phyloP scores from a whole-genome alignment of 805 yeast species.

The Yamadazyma paraphyllophila region DNA sequence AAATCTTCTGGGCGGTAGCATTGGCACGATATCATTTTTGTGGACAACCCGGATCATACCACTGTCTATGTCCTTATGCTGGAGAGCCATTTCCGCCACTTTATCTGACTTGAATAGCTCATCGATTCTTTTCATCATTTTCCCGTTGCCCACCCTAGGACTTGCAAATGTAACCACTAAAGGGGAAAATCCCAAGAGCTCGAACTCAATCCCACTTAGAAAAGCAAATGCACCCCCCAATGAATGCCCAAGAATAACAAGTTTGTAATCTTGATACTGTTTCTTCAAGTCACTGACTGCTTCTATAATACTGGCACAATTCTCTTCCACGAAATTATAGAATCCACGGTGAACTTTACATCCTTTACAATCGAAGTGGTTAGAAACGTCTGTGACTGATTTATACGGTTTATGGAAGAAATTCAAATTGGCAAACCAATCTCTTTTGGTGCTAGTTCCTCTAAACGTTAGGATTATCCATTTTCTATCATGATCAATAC shows the following conservation, averaged over 20 bases:
- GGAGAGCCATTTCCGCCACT: constrained; percentile 19
- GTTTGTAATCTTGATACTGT: constrained; percentile 45
- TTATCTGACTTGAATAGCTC: constrained; percentile 39
- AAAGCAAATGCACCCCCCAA: constrained; percentile 72
- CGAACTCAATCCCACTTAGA: constrained; percentile 61
- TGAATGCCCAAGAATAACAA: constrained; percentile 70
- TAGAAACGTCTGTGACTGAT: constrained; percentile 35
- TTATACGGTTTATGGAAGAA: constrained; percentile 45
- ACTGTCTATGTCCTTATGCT: constrained; percentile 22
- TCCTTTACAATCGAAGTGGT: constrained; percentile 35
- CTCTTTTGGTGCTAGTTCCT: constrained; percentile 61
- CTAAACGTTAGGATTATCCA: constrained; percentile 54
- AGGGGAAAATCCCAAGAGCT: constrained; percentile 52
- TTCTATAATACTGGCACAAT: constrained; percentile 37
- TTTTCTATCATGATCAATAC: constrained; percentile 44
- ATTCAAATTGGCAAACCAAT: constrained; percentile 61
- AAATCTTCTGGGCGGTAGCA: constrained; percentile 48
- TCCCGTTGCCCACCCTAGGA: constrained; percentile 61
- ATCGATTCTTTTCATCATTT: constrained; percentile 53
- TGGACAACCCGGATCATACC: constrained; percentile 59
- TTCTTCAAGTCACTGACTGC: constrained; percentile 31
- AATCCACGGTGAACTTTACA: constrained; percentile 71
- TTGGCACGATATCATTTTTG: constrained; percentile 56
- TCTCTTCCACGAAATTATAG: constrained; percentile 42
- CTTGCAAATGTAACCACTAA: constrained; percentile 61